Evolutionary conservation across 2,329 filamentous ascomycete genomes (phyloP).

Genomic region (Aspergillus eucalypticola): DNA sequence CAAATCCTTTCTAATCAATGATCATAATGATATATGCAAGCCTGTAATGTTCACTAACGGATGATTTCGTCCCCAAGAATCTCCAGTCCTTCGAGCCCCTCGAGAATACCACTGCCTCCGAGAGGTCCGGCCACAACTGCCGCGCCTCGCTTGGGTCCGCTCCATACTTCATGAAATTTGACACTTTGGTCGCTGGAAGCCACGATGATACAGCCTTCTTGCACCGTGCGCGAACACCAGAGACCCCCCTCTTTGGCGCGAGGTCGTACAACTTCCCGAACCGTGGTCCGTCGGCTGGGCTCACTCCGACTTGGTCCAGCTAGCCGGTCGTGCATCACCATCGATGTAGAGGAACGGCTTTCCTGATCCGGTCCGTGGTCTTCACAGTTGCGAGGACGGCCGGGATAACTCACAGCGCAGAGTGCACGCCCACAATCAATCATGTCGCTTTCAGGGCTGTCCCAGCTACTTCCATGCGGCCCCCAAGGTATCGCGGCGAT

Average conservation of each 20-base stretch:
- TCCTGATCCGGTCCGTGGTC: conserved; percentile 14
- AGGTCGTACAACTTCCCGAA: conserved; percentile 29
- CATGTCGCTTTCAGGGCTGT: conserved; percentile 25
- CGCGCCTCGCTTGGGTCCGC: conserved; percentile 59
- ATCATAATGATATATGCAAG: background rate
- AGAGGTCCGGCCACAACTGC: conserved; percentile 62
- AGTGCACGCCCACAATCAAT: conserved; percentile 60
- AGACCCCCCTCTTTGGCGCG: conserved; percentile 54
- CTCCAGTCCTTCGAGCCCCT: conserved; percentile 77
- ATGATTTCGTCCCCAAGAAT: conserved; percentile 59
- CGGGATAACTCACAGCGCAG: conserved; percentile 83
- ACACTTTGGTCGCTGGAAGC: conserved; percentile 89
- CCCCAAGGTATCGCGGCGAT: conserved; percentile 84
- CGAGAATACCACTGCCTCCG: conserved; percentile 81
- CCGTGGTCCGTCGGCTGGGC: conserved; percentile 15
- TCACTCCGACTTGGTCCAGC: conserved; percentile 5
- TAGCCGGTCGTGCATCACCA: conserved; percentile 11
- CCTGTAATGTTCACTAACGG: conserved; percentile 50
- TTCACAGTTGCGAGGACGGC: conserved; percentile 51
- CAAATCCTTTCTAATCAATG: background rate
- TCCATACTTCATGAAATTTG: conserved; percentile 95
- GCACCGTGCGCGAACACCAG: conserved; percentile 57
- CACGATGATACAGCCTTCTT: conserved; percentile 84
- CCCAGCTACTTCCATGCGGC: conserved; percentile 48
- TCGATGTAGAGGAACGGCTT: conserved; percentile 15